Evolutionary conservation across 108 stramenopile genomes (phyloP).

Genomic region (Conticribra weissflogii): DNA sequence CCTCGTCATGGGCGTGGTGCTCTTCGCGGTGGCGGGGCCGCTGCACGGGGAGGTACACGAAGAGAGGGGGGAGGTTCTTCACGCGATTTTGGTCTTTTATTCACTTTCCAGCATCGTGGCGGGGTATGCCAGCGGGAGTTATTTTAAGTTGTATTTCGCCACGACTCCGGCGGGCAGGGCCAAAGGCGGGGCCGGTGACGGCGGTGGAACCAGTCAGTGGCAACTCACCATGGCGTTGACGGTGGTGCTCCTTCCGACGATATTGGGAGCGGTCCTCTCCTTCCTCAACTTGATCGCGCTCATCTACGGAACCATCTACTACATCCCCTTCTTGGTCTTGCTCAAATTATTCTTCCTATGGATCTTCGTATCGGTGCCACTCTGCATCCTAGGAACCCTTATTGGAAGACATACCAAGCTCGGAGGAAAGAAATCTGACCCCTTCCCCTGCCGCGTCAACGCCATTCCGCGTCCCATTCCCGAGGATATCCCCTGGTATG

Average conservation of each 20-base stretch:
- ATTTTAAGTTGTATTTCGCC: slow-evolving; percentile 92
- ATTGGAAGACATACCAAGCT: slow-evolving; percentile 90
- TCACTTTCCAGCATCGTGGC: slow-evolving; percentile 88
- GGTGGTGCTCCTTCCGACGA: slow-evolving; percentile 85
- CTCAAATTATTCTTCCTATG: slow-evolving; percentile 93
- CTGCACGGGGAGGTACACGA: slow-evolving; percentile 96
- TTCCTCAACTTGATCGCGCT: slow-evolving; percentile 85
- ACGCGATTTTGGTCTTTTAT: slow-evolving; percentile 89
- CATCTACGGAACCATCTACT: slow-evolving; percentile 89
- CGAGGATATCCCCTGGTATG: slow-evolving; percentile 93
- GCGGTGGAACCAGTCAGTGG: slow-evolving; percentile 63
- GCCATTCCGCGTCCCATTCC: slow-evolving; percentile 96
- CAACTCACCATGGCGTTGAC: slow-evolving; percentile 92
- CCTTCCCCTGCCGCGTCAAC: slow-evolving; percentile 97
- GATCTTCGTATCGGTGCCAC: slow-evolving; percentile 93
- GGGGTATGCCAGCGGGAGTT: slow-evolving; percentile 88
- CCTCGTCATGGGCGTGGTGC: slow-evolving; percentile 90
- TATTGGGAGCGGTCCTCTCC: slow-evolving; percentile 65
- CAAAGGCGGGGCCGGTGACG: slow-evolving; percentile 25
- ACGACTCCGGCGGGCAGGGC: slow-evolving; percentile 63
- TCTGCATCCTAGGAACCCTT: slow-evolving; percentile 92
- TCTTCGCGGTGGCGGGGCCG: slow-evolving; percentile 93
- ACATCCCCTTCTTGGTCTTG: slow-evolving; percentile 88
- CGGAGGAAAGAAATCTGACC: slow-evolving; percentile 44
- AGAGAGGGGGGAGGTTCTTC: slow-evolving; percentile 93